A percentile compares a stretch with the other conserved stretches of the same genome.
phyloP scores from a whole-genome alignment of 2,329 filamentous ascomycete genomes.

The Emergomyces orientalis region DNA sequence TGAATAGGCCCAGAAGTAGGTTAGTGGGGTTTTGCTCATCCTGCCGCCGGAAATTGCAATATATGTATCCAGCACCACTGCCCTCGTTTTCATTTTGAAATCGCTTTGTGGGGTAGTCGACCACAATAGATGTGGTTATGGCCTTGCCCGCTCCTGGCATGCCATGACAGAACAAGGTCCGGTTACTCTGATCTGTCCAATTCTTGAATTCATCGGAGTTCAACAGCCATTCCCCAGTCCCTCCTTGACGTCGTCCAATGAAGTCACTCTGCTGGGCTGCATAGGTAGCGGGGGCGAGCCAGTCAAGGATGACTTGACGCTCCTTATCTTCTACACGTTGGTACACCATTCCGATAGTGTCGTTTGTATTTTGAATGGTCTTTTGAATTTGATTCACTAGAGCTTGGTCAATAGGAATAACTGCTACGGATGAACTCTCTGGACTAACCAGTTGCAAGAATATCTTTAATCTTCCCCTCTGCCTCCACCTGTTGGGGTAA shows the following conservation, averaged over 20 bases:
- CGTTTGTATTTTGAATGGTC: no score
- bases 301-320: slow-evolving; percentile 17
- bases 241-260: slow-evolving; percentile 28
- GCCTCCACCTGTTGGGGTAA: no score
- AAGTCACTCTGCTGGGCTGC: slow-evolving; percentile 33
- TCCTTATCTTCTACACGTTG: background rate
- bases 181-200: slow-evolving; percentile 8
- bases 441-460: no score
- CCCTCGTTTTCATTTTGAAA: background rate
- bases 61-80: slow-evolving; percentile 2
- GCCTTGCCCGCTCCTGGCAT: slow-evolving; percentile 15
- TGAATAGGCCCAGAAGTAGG: background rate
- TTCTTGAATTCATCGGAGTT: slow-evolving; percentile 27
- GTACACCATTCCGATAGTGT: no score
- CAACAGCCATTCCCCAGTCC: slow-evolving; percentile 42
- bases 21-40: background rate
- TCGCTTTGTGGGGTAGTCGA: slow-evolving; percentile 8
- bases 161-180: slow-evolving; percentile 9
- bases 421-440: no score
- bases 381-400: no score
- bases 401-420: no score
- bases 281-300: slow-evolving; percentile 34
- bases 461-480: no score
- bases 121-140: slow-evolving; percentile 12
- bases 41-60: background rate